Evolutionary conservation across 345 rosid genomes (phyloP), one percentile per base, ranked within the genome.

Genomic region (Nephelium lappaceum): DNA sequence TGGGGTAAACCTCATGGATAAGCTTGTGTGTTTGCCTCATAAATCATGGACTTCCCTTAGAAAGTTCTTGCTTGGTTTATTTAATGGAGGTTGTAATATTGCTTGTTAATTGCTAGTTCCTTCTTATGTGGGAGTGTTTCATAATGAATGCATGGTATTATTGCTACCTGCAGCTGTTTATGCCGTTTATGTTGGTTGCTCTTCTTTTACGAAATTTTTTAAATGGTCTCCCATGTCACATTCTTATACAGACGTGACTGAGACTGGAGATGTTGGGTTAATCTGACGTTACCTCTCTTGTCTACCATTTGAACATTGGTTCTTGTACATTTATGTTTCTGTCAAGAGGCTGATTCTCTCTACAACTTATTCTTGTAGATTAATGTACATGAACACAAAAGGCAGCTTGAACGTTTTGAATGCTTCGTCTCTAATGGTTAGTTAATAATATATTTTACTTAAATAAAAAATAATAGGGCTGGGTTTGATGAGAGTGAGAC

Each of bases 161-260:
- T 85, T 93, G 84, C 78, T 92, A 85, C 98, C 99, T 23, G 93
- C 92, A 53, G 97, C 98, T 73, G 83, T 90, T 53, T 90, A 83
- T 89, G 91, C 97, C 47, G 87, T 95, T 82, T 93, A 89, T 85
- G 84, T 85, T 86, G 98, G 98, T 73, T 88, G 79, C 76, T 84
- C 85, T 43, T 85, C 93, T 71, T 88, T 89, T 67, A 78, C 68
- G 69, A 81, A 70, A 78, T 67, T 64, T 81, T 83, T 81, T 65
- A 80, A 79, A 81, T 85, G 82, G 70, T 64, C 83, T 85, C 75
- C 75, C 85, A 71, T n/a, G 19, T 75, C 69, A 61, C 63, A 76
- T 70, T 80, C 81, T 80, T 81, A 72, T 81, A 71, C 78, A 77
- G 85, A 87, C 80, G 76, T 23, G 78, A 66, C 64, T 39, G 91